Percentiles rank a stretch among this genome's conserved stretches.
These are phyloP conservation scores for Podospora pseudocomata DNA, from an alignment of 495 filamentous ascomycete genomes.

Conservation along the genomic window DNA sequence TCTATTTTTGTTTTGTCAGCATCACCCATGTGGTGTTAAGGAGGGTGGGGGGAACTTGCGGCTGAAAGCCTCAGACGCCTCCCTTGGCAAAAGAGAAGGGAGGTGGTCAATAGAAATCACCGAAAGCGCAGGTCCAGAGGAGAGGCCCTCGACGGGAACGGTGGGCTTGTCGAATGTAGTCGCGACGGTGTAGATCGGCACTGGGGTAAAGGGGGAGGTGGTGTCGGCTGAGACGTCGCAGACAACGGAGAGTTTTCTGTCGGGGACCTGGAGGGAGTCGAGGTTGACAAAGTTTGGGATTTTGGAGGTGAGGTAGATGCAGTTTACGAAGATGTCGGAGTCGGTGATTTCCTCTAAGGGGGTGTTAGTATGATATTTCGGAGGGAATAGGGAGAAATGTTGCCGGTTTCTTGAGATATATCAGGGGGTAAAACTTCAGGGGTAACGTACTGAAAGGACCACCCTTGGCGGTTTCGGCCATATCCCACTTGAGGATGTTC, in stretches of 20 bases:
- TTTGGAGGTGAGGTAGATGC: slow-evolving; percentile 70
- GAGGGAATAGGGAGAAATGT: neutral
- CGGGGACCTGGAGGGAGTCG: slow-evolving; percentile 62
- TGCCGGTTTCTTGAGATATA: no score
- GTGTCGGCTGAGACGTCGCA: slow-evolving; percentile 77
- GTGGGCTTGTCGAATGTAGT: slow-evolving; percentile 85
- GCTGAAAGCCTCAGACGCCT: slow-evolving; percentile 84
- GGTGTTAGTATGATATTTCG: slow-evolving; percentile 11
- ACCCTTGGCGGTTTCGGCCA: slow-evolving; percentile 78
- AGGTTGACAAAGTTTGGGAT: slow-evolving; percentile 53
- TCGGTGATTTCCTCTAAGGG: slow-evolving; percentile 67
- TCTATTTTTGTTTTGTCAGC: slow-evolving; percentile 19
- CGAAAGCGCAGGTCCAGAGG: slow-evolving; percentile 57
- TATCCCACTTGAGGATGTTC: slow-evolving; percentile 85
- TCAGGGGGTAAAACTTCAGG: no score
- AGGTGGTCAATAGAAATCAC: slow-evolving; percentile 92
- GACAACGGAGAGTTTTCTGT: slow-evolving; percentile 74
- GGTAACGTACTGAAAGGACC: slow-evolving; percentile 64
- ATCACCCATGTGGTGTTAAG: neutral
- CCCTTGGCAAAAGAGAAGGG: slow-evolving; percentile 78
- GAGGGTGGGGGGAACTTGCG: slow-evolving; percentile 17
- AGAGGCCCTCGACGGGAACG: slow-evolving; percentile 60
- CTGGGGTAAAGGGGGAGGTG: slow-evolving; percentile 53
- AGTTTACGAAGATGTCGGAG: slow-evolving; percentile 81
- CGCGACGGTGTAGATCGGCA: slow-evolving; percentile 80